Conservation (phyloP, 108 stramenopile species). For the Schizochytrium sp. region DNA sequence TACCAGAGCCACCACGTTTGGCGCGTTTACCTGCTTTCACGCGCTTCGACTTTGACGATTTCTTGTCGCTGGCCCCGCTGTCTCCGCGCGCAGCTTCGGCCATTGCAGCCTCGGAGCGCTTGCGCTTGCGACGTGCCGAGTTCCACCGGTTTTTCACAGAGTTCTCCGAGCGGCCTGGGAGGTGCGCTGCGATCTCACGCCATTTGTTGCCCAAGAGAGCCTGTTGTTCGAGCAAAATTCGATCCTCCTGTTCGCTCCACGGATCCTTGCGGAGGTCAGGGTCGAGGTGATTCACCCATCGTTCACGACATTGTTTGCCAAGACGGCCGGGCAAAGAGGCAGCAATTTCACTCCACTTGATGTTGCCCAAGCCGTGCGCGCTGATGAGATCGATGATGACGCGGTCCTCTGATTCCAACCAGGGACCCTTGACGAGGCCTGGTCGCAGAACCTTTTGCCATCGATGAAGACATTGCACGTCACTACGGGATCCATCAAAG, state of each 20-base stretch:
- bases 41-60: not conserved
- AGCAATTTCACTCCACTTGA: conserved; percentile 18
- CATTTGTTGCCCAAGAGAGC: conserved; percentile 62
- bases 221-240: conserved; percentile 54
- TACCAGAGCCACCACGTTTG: no score
- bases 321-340: conserved; percentile 1
- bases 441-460: conserved; percentile 85
- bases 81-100: not conserved
- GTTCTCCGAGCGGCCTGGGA: conserved; percentile 63
- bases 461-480: conserved; percentile 74
- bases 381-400: conserved; percentile 24
- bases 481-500: conserved; percentile 28
- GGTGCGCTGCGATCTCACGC: conserved; percentile 74
- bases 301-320: conserved; percentile 26
- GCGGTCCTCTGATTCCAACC: conserved; percentile 49
- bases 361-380: conserved; percentile 4
- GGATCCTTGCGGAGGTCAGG: conserved; percentile 29
- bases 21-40: not conserved
- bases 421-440: conserved; percentile 69
- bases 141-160: conserved; percentile 42
- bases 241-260: conserved; percentile 29
- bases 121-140: conserved; percentile 7
- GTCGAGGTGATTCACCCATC: conserved; percentile 36
- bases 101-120: conserved; percentile 3
- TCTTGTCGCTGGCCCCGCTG: not conserved